These are phyloP conservation scores for Leccinum incarnatum DNA, from an alignment of 768 basidiomycete genomes.

Conservation along the genomic window DNA sequence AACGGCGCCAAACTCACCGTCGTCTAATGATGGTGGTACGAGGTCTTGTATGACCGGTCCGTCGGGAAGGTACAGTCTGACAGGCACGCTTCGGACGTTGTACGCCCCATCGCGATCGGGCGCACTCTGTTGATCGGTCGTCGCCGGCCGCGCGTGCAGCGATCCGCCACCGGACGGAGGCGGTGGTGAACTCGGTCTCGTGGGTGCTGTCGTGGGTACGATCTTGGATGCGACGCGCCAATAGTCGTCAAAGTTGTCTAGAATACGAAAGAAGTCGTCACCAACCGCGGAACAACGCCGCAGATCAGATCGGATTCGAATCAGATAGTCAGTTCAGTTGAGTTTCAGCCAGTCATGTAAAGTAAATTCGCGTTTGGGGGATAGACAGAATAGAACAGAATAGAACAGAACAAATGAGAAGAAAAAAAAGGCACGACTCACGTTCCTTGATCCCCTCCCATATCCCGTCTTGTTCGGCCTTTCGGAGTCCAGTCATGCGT, in stretches of 20 bases:
- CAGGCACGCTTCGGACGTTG: constrained; percentile 82
- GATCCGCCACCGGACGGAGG: constrained; percentile 50
- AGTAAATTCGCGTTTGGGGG: too few species aligned
- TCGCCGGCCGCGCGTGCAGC: constrained; percentile 60
- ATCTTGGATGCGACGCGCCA: constrained; percentile 94
- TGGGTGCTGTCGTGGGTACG: constrained; percentile 72
- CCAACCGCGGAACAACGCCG: constrained; percentile 8
- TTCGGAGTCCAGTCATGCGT: constrained; percentile 85
- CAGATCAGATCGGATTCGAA: neutral
- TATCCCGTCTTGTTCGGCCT: constrained; percentile 90
- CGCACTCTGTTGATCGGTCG: constrained; percentile 52
- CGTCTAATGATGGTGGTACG: constrained; percentile 72
- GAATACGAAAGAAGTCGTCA: constrained; percentile 6
- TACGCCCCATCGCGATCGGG: constrained; percentile 82
- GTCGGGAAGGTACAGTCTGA: constrained; percentile 85
- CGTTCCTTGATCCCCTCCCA: constrained; percentile 97
- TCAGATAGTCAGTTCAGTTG: neutral
- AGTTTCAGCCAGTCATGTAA: neutral
- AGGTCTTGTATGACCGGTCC: constrained; percentile 91
- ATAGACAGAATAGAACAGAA: too few species aligned
- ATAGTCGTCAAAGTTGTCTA: constrained; percentile 95
- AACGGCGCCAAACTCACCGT: constrained; percentile 49
- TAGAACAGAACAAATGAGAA: constrained; percentile 36
- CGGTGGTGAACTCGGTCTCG: constrained; percentile 55
- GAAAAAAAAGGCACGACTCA: constrained; percentile 42